Base-by-base conservation (phyloP, 1,284 basidiomycete species). In the Melampsora abietis-canadensis region DNA sequence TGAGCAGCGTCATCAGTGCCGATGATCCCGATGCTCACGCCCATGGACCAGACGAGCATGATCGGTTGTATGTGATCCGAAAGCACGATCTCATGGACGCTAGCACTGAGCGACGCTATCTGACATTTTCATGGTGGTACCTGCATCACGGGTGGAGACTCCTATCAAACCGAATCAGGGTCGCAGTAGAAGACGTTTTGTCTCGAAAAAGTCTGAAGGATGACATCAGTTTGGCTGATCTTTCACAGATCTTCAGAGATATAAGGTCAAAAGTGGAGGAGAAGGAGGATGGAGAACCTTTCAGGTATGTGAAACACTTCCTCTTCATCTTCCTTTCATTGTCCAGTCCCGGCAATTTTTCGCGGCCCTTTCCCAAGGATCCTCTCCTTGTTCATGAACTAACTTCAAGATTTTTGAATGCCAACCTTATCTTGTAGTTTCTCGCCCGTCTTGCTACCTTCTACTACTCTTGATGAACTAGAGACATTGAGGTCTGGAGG, bases 71-170 rank as follows among this genome's bases (percentile, higher is more conserved):
- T 82, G 72, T 79, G 80, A 54, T 77, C 78, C 65, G 81, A 82
- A 44, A 81, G 79, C 31, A 83, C 87, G 15, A 82, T 81, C 46
- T 74, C 54, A 76, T 72, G 76, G 57, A 78, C 75, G 40, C 86
- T 88, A 48, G 87, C 68, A 87, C 87, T 0, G 91, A 94, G 82
- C 84, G 86, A 76, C 88, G 88, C 79, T 94, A 88, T 80, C 84
- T 95, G 74, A 92, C 91, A 0, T 86, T 94, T 77, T 91, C 88
- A 5, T 72, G 92, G 91, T 94, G 92, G 91, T 85, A 94, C 63
- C 80, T 95, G 70, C 89, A 95, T 79, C 88, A 90, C 3, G 92
- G 93, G 0, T 94, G 92, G 91, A 17, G 48, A 15, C 19, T 62
- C 12, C 89, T 89, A 78, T 87, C 89, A 70, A 85, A 94, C 0